These are phyloP conservation scores for Mortierella sp. DNA, from an alignment of 371 early-diverging fungal species.

Conservation along the genomic window DNA sequence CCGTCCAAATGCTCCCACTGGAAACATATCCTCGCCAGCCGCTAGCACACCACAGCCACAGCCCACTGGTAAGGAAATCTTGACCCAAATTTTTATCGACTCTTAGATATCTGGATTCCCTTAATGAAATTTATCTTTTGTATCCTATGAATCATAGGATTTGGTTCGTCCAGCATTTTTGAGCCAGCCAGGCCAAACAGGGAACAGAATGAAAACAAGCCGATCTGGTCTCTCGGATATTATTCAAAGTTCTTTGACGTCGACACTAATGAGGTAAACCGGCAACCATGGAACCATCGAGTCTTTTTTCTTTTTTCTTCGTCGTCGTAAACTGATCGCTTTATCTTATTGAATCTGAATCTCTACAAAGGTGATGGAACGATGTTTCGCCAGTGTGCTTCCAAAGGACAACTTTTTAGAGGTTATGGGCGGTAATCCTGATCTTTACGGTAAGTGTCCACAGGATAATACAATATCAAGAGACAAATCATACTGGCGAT, in stretches of 20 bases:
- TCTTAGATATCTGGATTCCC: background rate
- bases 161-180: conserved; percentile 48
- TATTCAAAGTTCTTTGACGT: conserved; percentile 93
- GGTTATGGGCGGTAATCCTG: conserved; percentile 62
- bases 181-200: conserved; percentile 53
- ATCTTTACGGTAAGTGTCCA: conserved; percentile 75
- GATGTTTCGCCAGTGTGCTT: conserved; percentile 63
- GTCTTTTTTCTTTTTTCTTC: background rate
- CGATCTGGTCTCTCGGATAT: conserved; percentile 87
- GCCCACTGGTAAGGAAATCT: conserved; percentile 28
- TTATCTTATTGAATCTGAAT: too few species aligned
- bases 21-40: conserved; percentile 34
- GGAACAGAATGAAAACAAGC: conserved; percentile 45
- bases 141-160: conserved; percentile 19
- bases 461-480: background rate
- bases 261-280: conserved; percentile 65
- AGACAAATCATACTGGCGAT: too few species aligned
- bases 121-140: background rate
- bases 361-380: conserved; percentile 64
- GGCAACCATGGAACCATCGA: background rate
- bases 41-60: conserved; percentile 40
- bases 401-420: conserved; percentile 67
- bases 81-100: background rate
- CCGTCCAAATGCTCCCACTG: conserved; percentile 31
- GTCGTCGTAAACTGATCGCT: background rate